phyloP scores from a whole-genome alignment of 2,329 filamentous ascomycete species.

The Trichophyton rubrum region DNA sequence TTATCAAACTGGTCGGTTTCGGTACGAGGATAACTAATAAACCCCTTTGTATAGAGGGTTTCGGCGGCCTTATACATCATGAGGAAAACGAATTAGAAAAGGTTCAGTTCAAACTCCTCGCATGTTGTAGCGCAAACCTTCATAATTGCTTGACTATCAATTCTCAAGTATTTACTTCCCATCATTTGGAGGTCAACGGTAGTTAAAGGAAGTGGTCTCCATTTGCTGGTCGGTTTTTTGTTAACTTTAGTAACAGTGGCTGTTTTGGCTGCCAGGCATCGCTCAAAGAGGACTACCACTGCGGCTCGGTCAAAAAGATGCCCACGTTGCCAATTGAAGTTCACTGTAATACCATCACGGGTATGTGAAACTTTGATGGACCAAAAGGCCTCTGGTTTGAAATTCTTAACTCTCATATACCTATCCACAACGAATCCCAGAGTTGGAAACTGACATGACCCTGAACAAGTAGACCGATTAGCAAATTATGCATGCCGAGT shows the following conservation, averaged over 20 bases:
- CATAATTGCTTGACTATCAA: slow-evolving; percentile 88
- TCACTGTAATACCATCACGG: slow-evolving; percentile 64
- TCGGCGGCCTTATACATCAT: slow-evolving; percentile 49
- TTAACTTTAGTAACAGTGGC: slow-evolving; percentile 75
- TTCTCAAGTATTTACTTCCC: slow-evolving; percentile 74
- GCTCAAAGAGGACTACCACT: slow-evolving; percentile 71
- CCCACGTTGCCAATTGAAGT: slow-evolving; percentile 70
- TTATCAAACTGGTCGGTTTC: slow-evolving; percentile 93
- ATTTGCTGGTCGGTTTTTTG: slow-evolving; percentile 85
- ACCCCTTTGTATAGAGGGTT: slow-evolving; percentile 79
- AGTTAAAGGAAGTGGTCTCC: slow-evolving; percentile 83
- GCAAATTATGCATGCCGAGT: not conserved
- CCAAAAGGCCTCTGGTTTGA: slow-evolving; percentile 89
- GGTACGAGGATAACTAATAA: slow-evolving; percentile 93
- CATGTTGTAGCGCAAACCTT: slow-evolving; percentile 35
- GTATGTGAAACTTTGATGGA: slow-evolving; percentile 71
- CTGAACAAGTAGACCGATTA: slow-evolving; percentile 30
- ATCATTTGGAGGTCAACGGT: slow-evolving; percentile 96
- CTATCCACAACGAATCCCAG: slow-evolving; percentile 93
- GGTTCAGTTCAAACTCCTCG: not conserved
- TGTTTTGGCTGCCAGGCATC: slow-evolving; percentile 61
- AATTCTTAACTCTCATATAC: slow-evolving; percentile 87
- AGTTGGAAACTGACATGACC: slow-evolving; percentile 91
- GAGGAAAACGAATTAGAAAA: not conserved
- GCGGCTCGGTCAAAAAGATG: slow-evolving; percentile 79